Conservation (phyloP, 2,329 filamentous ascomycete genomes). For the Botrytis cinerea region DNA sequence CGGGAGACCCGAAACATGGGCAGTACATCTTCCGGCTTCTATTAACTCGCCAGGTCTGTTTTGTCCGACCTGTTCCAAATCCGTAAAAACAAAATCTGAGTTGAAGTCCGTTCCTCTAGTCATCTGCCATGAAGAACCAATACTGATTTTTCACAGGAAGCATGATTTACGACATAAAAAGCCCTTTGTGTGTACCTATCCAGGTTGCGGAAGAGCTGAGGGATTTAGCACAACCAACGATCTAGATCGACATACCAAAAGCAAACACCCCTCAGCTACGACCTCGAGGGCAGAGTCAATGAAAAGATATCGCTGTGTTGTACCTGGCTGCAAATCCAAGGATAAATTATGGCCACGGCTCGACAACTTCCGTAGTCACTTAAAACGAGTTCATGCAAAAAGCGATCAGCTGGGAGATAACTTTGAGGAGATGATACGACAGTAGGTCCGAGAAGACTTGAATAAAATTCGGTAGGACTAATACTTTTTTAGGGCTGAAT, state of each 20-base stretch:
- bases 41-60: constrained; percentile 30
- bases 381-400: constrained; percentile 64
- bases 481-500: constrained; percentile 31
- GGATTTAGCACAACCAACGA: constrained; percentile 84
- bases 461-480: background rate
- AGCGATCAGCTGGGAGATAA: constrained; percentile 42
- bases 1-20: constrained; percentile 31
- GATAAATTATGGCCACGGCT: constrained; percentile 75
- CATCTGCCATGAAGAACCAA: constrained; percentile 27
- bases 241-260: constrained; percentile 74
- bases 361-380: constrained; percentile 85
- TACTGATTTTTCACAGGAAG: constrained; percentile 57
- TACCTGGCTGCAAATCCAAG: constrained; percentile 56
- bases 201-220: constrained; percentile 57
- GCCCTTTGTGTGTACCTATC: constrained; percentile 61
- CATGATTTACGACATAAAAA: constrained; percentile 71
- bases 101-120: constrained; percentile 49
- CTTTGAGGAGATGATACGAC: constrained; percentile 47
- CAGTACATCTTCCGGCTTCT: constrained; percentile 24
- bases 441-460: constrained; percentile 43
- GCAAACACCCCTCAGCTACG: constrained; percentile 60
- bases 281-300: constrained; percentile 47
- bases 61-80: constrained; percentile 47
- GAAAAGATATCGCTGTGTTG: constrained; percentile 61
- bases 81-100: constrained; percentile 56